A percentile compares a stretch with the other conserved stretches of the same genome.
phyloP scores from a whole-genome alignment of 2,329 filamentous ascomycete species.

The Shiraia bambusicola region DNA sequence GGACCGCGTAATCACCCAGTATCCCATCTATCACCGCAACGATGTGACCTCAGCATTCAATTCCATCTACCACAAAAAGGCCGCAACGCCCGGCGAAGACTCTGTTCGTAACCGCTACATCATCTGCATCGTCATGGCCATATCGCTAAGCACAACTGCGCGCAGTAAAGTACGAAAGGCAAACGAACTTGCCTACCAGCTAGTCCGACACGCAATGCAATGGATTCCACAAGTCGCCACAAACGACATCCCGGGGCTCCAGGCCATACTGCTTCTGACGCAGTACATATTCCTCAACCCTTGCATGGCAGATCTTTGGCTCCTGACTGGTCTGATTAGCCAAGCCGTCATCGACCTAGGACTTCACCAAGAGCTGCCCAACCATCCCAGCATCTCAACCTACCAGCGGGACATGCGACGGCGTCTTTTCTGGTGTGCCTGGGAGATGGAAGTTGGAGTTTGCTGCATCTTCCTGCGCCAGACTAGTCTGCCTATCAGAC shows the following conservation, averaged over 20 bases:
- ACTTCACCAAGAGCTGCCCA: slow-evolving; percentile 40
- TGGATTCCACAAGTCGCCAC: slow-evolving; percentile 41
- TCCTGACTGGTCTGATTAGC: slow-evolving; percentile 40
- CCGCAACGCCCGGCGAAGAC: slow-evolving; percentile 25
- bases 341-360: slow-evolving; percentile 41
- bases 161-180: slow-evolving; percentile 37
- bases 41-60: slow-evolving; percentile 39
- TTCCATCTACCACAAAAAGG: slow-evolving; percentile 33
- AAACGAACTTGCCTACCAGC: slow-evolving; percentile 35
- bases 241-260: slow-evolving; percentile 38
- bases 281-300: slow-evolving; percentile 43
- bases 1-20: slow-evolving; percentile 39
- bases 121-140: slow-evolving; percentile 42
- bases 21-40: slow-evolving; percentile 41
- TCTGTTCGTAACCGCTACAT: slow-evolving; percentile 37
- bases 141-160: slow-evolving; percentile 39
- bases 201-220: slow-evolving; percentile 40
- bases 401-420: slow-evolving; percentile 43
- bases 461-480: slow-evolving; percentile 38
- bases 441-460: slow-evolving; percentile 43
- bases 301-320: slow-evolving; percentile 41
- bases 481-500: slow-evolving; percentile 32
- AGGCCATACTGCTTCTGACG: slow-evolving; percentile 38
- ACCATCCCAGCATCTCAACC: slow-evolving; percentile 25
- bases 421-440: slow-evolving; percentile 42